Percentiles rank a stretch among this genome's conserved stretches.
phyloP scores from a whole-genome alignment of 2,329 filamentous ascomycete species.

The Xenoacremonium recifei region DNA sequence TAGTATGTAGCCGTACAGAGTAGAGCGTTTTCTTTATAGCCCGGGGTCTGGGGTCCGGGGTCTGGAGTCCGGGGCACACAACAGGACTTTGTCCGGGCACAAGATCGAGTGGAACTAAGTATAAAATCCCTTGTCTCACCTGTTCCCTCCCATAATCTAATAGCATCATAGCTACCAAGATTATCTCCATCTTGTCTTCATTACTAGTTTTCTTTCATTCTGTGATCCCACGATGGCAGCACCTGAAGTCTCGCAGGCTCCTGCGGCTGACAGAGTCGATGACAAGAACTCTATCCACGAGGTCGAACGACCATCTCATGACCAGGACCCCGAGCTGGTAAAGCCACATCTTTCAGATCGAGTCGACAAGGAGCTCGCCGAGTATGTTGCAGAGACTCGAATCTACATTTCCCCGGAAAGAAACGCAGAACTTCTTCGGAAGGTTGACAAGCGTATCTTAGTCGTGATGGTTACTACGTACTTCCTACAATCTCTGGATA shows the following conservation, averaged over 20 bases:
- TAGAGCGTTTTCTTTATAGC: no score
- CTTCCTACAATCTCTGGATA: constrained; percentile 69
- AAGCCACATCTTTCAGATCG: constrained; percentile 45
- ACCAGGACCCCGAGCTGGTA: no score
- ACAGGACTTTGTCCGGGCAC: no score
- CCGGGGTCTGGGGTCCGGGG: constrained; percentile 6
- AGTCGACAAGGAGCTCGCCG: constrained; percentile 67
- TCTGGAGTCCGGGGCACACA: no score
- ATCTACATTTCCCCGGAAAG: constrained; percentile 60
- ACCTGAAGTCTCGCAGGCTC: constrained; percentile 42
- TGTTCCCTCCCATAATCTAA: constrained; percentile 3
- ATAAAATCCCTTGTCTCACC: constrained; percentile 1
- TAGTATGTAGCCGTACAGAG: no score
- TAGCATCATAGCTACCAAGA: background rate
- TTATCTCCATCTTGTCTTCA: background rate
- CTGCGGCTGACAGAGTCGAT: constrained; percentile 1
- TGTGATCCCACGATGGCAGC: constrained; percentile 29
- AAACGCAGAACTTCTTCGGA: constrained; percentile 57
- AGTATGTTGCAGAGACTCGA: constrained; percentile 56
- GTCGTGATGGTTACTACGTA: constrained; percentile 72
- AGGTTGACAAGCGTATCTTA: constrained; percentile 68
- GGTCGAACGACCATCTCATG: constrained; percentile 22
- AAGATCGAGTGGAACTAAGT: background rate
- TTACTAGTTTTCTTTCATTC: background rate
- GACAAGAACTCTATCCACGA: constrained; percentile 19